A percentile compares a stretch with the other conserved stretches of the same genome.
Conservation (phyloP, 2,329 filamentous ascomycete species). For the Aspergillus sojae region DNA sequence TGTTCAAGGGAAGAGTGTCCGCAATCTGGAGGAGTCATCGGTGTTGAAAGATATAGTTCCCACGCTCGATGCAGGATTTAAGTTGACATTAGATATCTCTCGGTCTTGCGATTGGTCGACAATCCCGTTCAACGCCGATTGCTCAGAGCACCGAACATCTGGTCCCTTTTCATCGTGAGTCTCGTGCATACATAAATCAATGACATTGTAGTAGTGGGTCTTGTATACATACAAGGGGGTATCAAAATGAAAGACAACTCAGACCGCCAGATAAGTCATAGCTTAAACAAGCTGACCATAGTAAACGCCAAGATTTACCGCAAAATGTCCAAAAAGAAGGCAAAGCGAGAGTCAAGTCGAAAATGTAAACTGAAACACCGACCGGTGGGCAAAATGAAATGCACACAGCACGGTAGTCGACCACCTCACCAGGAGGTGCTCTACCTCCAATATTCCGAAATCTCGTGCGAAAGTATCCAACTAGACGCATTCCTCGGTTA, state of each 20-base stretch:
- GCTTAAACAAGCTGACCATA: not conserved
- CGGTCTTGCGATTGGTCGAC: constrained; percentile 17
- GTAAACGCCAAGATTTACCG: not conserved
- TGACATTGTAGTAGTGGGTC: not conserved
- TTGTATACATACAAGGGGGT: constrained; percentile 19
- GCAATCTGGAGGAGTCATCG: not conserved
- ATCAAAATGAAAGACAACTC: constrained; percentile 10
- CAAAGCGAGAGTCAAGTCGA: not conserved
- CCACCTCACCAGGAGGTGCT: not conserved
- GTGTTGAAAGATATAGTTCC: not conserved
- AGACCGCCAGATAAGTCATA: not conserved
- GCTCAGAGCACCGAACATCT: constrained; percentile 14
- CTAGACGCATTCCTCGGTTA: not conserved
- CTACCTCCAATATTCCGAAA: not conserved
- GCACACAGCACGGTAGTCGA: not conserved
- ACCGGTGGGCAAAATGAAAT: not conserved
- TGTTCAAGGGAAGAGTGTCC: not conserved
- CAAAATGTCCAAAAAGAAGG: not conserved
- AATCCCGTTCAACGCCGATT: constrained; percentile 20
- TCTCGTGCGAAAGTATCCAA: not conserved
- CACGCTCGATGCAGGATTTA: not conserved
- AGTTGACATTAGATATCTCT: constrained; percentile 11
- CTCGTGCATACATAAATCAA: not conserved
- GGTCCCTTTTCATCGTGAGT: not conserved
- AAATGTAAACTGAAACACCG: not conserved